These are phyloP conservation scores for Termitomyces titanicus DNA, from an alignment of 768 basidiomycete species.

Conservation along the genomic window DNA sequence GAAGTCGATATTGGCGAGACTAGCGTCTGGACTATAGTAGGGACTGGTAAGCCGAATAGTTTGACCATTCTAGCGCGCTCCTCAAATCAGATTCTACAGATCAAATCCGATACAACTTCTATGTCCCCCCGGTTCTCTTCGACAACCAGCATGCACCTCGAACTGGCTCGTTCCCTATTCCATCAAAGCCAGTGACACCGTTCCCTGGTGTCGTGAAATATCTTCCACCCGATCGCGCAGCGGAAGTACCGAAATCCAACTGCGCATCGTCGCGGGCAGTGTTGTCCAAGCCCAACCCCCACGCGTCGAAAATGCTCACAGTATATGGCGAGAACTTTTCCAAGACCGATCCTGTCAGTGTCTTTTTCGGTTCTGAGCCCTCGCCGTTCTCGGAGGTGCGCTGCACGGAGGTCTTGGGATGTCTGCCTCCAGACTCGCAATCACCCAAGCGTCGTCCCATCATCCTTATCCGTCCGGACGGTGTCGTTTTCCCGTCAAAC, in stretches of 20 bases:
- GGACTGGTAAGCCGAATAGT: constrained; percentile 58
- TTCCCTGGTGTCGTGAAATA: constrained; percentile 89
- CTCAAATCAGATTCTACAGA: constrained; percentile 37
- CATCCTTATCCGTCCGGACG: constrained; percentile 79
- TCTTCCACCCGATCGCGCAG: constrained; percentile 83
- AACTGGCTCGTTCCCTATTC: constrained; percentile 72
- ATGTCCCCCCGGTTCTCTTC: constrained; percentile 81
- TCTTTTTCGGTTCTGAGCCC: constrained; percentile 86
- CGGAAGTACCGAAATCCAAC: constrained; percentile 75
- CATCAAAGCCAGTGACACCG: constrained; percentile 80
- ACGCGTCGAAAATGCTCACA: constrained; percentile 77
- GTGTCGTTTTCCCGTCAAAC: constrained; percentile 83
- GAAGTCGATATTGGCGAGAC: constrained; percentile 91
- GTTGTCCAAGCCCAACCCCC: constrained; percentile 74
- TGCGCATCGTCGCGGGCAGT: constrained; percentile 63
- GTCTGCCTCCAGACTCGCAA: constrained; percentile 71
- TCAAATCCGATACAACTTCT: constrained; percentile 92
- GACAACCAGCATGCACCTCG: constrained; percentile 75
- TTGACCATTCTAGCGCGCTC: background rate
- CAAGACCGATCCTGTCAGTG: constrained; percentile 74
- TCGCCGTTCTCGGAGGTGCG: constrained; percentile 86
- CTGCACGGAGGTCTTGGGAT: constrained; percentile 82
- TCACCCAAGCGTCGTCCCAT: constrained; percentile 71
- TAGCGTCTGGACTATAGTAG: constrained; percentile 92
- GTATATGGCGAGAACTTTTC: constrained; percentile 88